Evolutionary conservation across 805 yeast genomes (phyloP), one percentile per base, ranked within the genome.

Genomic region (Starmerella cellae): DNA sequence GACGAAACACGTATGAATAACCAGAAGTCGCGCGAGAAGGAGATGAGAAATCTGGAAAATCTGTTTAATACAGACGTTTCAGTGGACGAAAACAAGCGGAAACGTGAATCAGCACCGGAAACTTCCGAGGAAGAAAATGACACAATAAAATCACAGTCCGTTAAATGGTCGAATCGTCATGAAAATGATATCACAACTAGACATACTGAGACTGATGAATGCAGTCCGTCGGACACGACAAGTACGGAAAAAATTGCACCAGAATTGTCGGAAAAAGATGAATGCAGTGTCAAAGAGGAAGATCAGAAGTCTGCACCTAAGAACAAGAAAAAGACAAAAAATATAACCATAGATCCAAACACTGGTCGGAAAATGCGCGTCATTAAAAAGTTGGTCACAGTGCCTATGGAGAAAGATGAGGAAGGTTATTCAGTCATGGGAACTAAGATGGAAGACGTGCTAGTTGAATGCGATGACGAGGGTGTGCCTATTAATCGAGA

Each of bases 41-140:
- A 47, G 34, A 24, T 21, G 31, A 33, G 35, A 18, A 36, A 42
- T 13, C 39, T 47, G n/a, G 42, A 30, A n/a, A 18, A 23, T 11
- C 35, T 47, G 2, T 47, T 47, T 26, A 47, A 44, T 31, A 34
- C 29, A 5, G 13, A 19, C 6, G 11, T 21, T 27, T 19, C 28
- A 9, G 20, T 21, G 20, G 38, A 35, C 20, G 38, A 24, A 19
- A 21, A 17, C 18, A 28, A 5, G 4, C 28, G 4, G 4, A 22
- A 34, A 19, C 33, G 21, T 6, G 43, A 45, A 22, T 16, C 41
- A 16, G 43, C 35, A 18, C 13, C 11, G 19, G 39, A 39, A n/a
- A 39, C 29, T 16, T 30, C n/a, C n/a, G 35, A 5, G 6, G 16
- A 13, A 9, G 28, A 32, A 6, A n/a, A 17, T 5, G 17, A 29